Conservation (phyloP, 176 grass and related monocot species). For the Hsuehochloa calcarea region DNA sequence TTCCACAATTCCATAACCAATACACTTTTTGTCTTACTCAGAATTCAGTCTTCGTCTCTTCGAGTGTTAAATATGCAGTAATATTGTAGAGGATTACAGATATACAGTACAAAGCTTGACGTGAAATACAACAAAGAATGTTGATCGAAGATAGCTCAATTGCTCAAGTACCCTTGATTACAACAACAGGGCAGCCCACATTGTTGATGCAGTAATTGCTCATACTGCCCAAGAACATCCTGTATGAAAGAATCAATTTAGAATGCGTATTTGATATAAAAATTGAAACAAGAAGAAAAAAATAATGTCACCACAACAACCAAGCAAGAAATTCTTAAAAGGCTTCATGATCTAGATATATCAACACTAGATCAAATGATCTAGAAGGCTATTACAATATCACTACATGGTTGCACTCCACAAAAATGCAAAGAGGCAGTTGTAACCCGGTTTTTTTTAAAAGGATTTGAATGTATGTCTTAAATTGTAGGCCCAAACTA, state of each 20-base stretch:
- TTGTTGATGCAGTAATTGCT: constrained; percentile 83
- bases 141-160: constrained; percentile 19
- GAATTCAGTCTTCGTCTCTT: neutral
- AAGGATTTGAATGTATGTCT: neutral
- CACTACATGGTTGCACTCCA: neutral
- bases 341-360: neutral
- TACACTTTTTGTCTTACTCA: neutral
- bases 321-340: neutral
- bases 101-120: neutral
- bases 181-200: constrained; percentile 63
- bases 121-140: constrained; percentile 25
- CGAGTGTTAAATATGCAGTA: neutral
- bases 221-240: constrained; percentile 78
- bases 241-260: constrained; percentile 27
- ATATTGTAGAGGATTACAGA: neutral
- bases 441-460: neutral
- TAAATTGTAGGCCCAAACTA: neutral
- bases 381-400: neutral
- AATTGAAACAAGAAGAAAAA: neutral
- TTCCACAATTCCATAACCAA: constrained; percentile 13
- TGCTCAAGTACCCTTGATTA: constrained; percentile 68
- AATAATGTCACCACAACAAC: neutral
- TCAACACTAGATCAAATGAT: neutral
- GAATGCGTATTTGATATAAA: neutral
- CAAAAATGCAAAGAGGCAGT: neutral